These are phyloP conservation scores for Botrytis elliptica DNA, from an alignment of 2,329 filamentous ascomycete genomes.

Conservation along the genomic window DNA sequence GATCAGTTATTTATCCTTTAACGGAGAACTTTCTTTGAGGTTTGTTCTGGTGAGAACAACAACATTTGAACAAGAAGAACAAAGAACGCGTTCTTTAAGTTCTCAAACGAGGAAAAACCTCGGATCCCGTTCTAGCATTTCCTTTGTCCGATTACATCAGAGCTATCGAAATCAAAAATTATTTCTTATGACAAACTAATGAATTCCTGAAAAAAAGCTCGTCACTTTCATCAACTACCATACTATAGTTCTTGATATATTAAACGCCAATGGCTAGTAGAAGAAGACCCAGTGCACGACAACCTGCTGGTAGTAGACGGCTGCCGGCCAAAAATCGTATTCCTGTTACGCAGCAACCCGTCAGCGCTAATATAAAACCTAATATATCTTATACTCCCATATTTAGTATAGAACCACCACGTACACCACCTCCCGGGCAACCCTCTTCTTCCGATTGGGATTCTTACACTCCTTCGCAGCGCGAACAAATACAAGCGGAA, in stretches of 20 bases:
- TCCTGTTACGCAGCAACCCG: neutral
- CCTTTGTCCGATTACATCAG: neutral
- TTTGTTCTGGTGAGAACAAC: neutral
- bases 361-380: neutral
- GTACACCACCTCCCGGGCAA: neutral
- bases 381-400: neutral
- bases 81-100: neutral
- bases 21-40: neutral
- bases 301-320: no score
- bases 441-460: neutral
- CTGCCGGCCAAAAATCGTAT: neutral
- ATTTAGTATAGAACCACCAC: neutral
- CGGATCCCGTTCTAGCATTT: neutral
- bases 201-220: no score
- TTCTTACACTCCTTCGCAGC: neutral
- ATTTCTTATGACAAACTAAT: no score
- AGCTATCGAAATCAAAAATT: neutral
- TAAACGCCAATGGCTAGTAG: neutral
- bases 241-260: neutral
- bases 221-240: neutral
- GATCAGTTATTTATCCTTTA: neutral
- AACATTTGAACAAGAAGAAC: neutral
- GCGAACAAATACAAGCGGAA: neutral
- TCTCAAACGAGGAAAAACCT: neutral
- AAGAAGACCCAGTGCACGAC: neutral